Evolutionary conservation across 305 asterid genomes (phyloP).

Genomic region (Nicotiana rustica): DNA sequence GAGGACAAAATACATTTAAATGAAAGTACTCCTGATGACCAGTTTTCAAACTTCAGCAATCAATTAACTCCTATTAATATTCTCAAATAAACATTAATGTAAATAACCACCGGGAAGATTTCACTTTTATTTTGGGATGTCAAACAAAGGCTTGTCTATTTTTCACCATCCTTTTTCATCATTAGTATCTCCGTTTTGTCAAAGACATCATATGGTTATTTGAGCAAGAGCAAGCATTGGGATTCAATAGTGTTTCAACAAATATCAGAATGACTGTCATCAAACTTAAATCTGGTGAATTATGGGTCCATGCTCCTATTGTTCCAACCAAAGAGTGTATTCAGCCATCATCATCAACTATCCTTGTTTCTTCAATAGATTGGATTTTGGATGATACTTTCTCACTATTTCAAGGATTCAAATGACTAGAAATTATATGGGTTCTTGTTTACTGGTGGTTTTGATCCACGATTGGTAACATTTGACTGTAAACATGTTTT

Average conservation of each 20-base stretch:
- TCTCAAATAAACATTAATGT: too few relatives aligned
- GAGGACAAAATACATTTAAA: too few relatives aligned
- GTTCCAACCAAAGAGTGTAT: conserved; percentile 96
- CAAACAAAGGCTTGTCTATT: too few relatives aligned
- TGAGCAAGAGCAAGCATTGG: conserved; percentile 97
- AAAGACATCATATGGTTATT: conserved; percentile 79
- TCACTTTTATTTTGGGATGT: too few relatives aligned
- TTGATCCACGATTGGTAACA: too few relatives aligned
- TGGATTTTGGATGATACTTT: not conserved
- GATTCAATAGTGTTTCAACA: conserved; percentile 94
- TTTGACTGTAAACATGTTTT: not conserved
- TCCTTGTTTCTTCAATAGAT: not conserved
- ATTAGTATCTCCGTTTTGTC: conserved; percentile 63
- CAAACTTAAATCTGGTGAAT: conserved; percentile 90
- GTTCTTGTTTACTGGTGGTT: not conserved
- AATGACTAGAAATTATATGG: not conserved
- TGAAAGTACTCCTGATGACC: too few relatives aligned
- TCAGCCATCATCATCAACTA: conserved; percentile 27
- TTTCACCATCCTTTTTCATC: conserved; percentile 25
- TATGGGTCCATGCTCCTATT: conserved; percentile 97
- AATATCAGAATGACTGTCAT: conserved; percentile 90
- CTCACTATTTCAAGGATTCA: not conserved
- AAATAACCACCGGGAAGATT: too few relatives aligned
- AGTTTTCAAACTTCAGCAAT: too few relatives aligned
- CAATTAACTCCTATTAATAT: too few relatives aligned